phyloP scores from a whole-genome alignment of 169 alveolate species.

The Babesia divergens region DNA sequence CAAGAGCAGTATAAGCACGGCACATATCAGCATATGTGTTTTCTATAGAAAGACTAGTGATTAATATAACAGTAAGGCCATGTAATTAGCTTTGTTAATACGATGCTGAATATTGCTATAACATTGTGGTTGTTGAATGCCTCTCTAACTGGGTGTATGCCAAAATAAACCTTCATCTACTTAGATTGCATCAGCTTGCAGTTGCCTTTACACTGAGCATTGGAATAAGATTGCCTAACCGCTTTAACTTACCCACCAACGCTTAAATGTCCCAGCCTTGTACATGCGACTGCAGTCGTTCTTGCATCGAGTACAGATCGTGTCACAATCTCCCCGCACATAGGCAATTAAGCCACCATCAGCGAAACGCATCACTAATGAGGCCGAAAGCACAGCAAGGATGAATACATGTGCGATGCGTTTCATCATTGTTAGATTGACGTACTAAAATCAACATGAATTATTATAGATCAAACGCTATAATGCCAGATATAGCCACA shows the following conservation, averaged over 20 bases:
- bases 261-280: constrained; percentile 32
- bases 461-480: not conserved
- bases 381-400: not conserved
- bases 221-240: not conserved
- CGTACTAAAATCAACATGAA: not conserved
- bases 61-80: no score
- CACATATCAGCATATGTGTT: no score
- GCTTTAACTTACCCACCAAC: constrained; percentile 8
- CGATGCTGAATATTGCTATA: no score
- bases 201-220: constrained; percentile 17
- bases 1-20: no score
- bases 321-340: constrained; percentile 12
- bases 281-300: not conserved
- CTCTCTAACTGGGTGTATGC: no score
- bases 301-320: constrained; percentile 4
- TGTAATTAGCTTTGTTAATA: no score
- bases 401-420: not conserved
- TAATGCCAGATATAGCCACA: not conserved
- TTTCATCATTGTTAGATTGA: not conserved
- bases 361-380: not conserved
- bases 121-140: no score
- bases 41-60: no score
- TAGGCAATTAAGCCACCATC: not conserved
- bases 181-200: not conserved
- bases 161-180: not conserved